A percentile compares a stretch with the other conserved stretches of the same genome.
Conservation (phyloP, 257 asterid species). For the Penstemon davidsonii region DNA sequence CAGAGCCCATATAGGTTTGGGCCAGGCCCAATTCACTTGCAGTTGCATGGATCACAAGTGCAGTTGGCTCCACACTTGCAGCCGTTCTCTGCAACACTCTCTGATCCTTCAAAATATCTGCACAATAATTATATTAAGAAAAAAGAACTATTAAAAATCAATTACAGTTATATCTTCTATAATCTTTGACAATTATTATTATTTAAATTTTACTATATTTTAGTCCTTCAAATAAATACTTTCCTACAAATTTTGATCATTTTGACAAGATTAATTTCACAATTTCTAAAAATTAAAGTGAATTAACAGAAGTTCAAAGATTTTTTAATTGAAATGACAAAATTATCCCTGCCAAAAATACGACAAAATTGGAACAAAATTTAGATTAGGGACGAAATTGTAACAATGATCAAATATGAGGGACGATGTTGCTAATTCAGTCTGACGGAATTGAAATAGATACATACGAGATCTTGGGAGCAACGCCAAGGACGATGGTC, state of each 20-base stretch:
- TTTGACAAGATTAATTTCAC: too few species aligned
- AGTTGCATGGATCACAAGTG: constrained; percentile 85
- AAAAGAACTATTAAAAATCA: background rate
- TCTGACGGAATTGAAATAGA: background rate
- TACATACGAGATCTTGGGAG: constrained; percentile 41
- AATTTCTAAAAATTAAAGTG: too few species aligned
- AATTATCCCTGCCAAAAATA: background rate
- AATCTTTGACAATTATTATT: too few species aligned
- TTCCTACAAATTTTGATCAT: too few species aligned
- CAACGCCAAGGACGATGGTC: constrained; percentile 52
- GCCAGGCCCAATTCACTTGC: constrained; percentile 49
- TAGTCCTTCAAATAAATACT: too few species aligned
- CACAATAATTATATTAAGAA: background rate
- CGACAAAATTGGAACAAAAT: too few species aligned
- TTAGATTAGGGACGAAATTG: too few species aligned
- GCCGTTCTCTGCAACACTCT: constrained; percentile 57
- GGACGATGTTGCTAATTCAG: background rate
- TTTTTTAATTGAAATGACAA: too few species aligned
- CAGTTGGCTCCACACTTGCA: constrained; percentile 86
- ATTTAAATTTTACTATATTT: too few species aligned
- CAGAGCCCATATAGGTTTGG: background rate
- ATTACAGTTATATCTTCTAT: too few species aligned
- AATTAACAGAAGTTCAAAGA: background rate
- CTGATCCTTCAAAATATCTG: constrained; percentile 44
- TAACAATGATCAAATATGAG: too few species aligned